phyloP scores from a whole-genome alignment of 2,329 filamentous ascomycete species.

The Fusarium verticillioides region DNA sequence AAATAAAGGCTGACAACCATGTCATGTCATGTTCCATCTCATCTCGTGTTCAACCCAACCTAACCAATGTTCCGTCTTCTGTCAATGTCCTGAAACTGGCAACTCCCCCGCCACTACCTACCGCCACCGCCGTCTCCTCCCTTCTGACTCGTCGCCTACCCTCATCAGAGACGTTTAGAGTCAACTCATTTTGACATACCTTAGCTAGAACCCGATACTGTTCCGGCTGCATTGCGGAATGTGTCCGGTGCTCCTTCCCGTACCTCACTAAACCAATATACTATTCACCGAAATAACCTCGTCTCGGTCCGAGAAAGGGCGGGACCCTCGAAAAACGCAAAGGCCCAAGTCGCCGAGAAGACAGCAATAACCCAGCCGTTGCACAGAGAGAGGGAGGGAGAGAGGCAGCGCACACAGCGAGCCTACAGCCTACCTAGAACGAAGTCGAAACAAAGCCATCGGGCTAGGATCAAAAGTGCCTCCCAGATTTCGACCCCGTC shows the following conservation, averaged over 20 bases:
- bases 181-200: neutral
- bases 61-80: neutral
- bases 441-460: slow-evolving; percentile 24
- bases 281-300: slow-evolving; percentile 16
- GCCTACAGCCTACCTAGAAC: neutral
- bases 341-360: slow-evolving; percentile 11
- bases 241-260: neutral
- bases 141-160: slow-evolving; percentile 4
- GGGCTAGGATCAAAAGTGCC: slow-evolving; percentile 23
- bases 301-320: slow-evolving; percentile 37
- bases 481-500: slow-evolving; percentile 19
- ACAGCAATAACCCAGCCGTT: neutral
- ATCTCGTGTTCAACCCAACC: slow-evolving; percentile 12
- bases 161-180: neutral
- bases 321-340: slow-evolving; percentile 25
- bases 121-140: slow-evolving; percentile 4
- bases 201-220: neutral
- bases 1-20: slow-evolving; percentile 1
- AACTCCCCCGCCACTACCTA: slow-evolving; percentile 14
- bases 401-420: neutral
- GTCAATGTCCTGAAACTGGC: slow-evolving; percentile 26
- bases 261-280: neutral
- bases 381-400: neutral
- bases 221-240: slow-evolving; percentile 17
- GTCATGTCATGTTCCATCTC: slow-evolving; percentile 14